Percentiles rank a stretch among this genome's conserved stretches.
Evolutionary conservation across 2,329 filamentous ascomycete species (phyloP).

Genomic region (Pestalotiopsis sp.): DNA sequence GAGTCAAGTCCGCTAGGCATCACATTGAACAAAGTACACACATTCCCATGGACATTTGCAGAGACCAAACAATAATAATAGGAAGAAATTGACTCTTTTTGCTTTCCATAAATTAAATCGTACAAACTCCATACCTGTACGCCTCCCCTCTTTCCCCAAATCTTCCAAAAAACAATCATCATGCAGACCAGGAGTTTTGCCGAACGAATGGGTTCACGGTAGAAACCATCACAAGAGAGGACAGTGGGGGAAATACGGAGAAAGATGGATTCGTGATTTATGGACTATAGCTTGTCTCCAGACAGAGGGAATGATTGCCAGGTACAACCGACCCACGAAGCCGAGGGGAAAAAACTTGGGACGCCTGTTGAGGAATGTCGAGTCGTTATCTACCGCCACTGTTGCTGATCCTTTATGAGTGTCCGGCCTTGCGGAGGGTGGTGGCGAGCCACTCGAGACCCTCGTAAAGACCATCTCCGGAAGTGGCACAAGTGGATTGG

Average conservation of each 20-base stretch:
- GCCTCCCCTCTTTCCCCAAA: slow-evolving; percentile 32
- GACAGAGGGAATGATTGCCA: slow-evolving; percentile 52
- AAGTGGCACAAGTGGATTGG: slow-evolving; percentile 98
- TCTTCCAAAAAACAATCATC: slow-evolving; percentile 34
- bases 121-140: slow-evolving; percentile 40
- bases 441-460: slow-evolving; percentile 93
- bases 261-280: slow-evolving; percentile 42
- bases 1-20: neutral
- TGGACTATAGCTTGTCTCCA: slow-evolving; percentile 58
- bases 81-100: slow-evolving; percentile 14
- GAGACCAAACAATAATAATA: neutral
- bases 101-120: slow-evolving; percentile 34
- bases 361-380: slow-evolving; percentile 41
- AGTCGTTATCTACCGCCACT: slow-evolving; percentile 26
- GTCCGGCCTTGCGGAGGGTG: slow-evolving; percentile 76
- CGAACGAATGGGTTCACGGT: slow-evolving; percentile 27
- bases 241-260: slow-evolving; percentile 23
- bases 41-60: neutral
- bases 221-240: slow-evolving; percentile 27
- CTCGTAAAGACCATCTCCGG: slow-evolving; percentile 98
- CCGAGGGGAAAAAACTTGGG: slow-evolving; percentile 41
- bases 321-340: slow-evolving; percentile 60
- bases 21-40: neutral
- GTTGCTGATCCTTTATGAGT: slow-evolving; percentile 52
- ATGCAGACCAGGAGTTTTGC: slow-evolving; percentile 22